phyloP scores from a whole-genome alignment of 2,329 filamentous ascomycete genomes.

The Xylaria sp. region DNA sequence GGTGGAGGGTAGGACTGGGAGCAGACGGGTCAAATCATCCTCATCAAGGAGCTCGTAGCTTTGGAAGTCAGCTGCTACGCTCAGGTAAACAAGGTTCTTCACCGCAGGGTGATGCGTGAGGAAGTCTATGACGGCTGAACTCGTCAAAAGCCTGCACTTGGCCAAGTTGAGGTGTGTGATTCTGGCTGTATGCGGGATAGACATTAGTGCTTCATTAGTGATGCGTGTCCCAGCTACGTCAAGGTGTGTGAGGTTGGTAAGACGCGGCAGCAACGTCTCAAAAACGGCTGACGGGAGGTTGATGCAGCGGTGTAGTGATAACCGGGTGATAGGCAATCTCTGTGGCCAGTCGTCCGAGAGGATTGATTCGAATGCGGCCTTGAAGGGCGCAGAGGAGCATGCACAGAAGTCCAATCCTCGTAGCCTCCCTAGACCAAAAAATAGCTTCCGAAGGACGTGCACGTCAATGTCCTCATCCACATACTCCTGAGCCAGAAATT shows the following conservation, averaged over 20 bases:
- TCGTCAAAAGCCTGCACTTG: slow-evolving; percentile 77
- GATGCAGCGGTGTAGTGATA: slow-evolving; percentile 83
- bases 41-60: slow-evolving; percentile 77
- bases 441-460: slow-evolving; percentile 76
- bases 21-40: slow-evolving; percentile 71
- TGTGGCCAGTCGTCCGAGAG: slow-evolving; percentile 65
- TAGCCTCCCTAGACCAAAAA: slow-evolving; percentile 72
- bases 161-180: slow-evolving; percentile 83
- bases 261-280: slow-evolving; percentile 76
- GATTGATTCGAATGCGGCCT: slow-evolving; percentile 69
- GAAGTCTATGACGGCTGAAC: slow-evolving; percentile 75
- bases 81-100: slow-evolving; percentile 75
- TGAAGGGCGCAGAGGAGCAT: slow-evolving; percentile 76
- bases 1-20: slow-evolving; percentile 73
- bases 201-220: slow-evolving; percentile 75
- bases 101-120: slow-evolving; percentile 77
- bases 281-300: slow-evolving; percentile 75
- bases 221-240: slow-evolving; percentile 83
- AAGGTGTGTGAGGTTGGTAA: slow-evolving; percentile 77
- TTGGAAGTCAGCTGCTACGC: slow-evolving; percentile 76
- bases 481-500: slow-evolving; percentile 84
- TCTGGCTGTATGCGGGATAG: slow-evolving; percentile 76
- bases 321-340: slow-evolving; percentile 69
- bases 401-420: slow-evolving; percentile 81
- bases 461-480: slow-evolving; percentile 78